phyloP scores from a whole-genome alignment of 78 protist species.

The Mastigamoeba balamuthi region DNA sequence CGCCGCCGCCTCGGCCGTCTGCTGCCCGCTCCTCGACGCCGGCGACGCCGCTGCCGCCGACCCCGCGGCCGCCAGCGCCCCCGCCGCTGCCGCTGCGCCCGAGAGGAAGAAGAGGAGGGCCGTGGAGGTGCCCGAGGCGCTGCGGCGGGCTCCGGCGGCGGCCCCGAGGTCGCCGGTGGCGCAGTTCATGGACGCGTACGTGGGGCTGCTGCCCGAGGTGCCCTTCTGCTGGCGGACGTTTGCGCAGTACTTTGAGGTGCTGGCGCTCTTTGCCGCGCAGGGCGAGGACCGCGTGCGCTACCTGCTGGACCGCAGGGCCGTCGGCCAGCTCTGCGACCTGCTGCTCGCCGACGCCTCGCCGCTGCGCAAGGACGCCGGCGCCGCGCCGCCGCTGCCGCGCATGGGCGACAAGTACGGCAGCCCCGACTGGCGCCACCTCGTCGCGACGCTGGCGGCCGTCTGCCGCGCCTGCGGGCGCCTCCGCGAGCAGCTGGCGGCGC shows the following conservation, averaged over 20 bases:
- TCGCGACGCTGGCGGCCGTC: constrained; percentile 8
- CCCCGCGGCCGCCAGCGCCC: neutral
- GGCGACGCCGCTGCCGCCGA: neutral
- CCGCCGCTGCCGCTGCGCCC: neutral
- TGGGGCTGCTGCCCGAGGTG: constrained; percentile 11
- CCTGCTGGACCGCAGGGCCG: too few species aligned
- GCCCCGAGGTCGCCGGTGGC: constrained; percentile 6
- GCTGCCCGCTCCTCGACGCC: neutral
- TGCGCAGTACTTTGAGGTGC: constrained; percentile 23
- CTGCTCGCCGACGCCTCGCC: too few species aligned
- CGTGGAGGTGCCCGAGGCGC: too few species aligned
- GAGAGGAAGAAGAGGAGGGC: neutral
- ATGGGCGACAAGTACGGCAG: constrained; percentile 34
- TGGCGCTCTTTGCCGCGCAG: too few species aligned
- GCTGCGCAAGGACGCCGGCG: too few species aligned
- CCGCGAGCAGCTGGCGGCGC: too few species aligned
- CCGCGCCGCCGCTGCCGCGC: too few species aligned
- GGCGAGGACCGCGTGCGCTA: too few species aligned
- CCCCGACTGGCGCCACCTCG: constrained; percentile 3
- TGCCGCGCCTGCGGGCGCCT: neutral
- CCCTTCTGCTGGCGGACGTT: constrained; percentile 23
- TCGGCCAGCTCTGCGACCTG: too few species aligned
- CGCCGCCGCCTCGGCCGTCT: neutral
- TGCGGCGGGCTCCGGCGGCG: too few species aligned
- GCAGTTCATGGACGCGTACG: constrained; percentile 15